Evolutionary conservation across 2,329 filamentous ascomycete species (phyloP), one percentile per base, ranked within the genome.

Genomic region (Trichoderma sp.): DNA sequence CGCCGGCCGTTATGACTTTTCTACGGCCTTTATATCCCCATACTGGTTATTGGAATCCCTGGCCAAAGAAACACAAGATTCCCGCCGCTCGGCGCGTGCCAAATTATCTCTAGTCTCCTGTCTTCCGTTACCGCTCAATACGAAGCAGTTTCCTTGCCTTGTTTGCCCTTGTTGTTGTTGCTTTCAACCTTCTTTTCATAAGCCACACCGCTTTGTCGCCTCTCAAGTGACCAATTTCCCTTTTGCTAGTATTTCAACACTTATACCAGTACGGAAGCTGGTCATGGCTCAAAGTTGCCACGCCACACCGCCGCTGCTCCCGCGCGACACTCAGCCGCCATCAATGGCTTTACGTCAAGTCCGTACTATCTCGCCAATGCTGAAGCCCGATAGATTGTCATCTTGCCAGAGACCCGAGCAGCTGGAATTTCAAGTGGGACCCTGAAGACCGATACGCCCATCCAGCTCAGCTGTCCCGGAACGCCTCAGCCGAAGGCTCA

Each of bases 41-140:
- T 24, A 24, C 26, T 30, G 21, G n/a, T 13, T n/a, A 13, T 4
- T n/a, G 10, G n/a, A 26, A 24, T 10, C n/a, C 51, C 58, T 59
- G 39, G 37, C 28, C 49, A 11, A 51, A 59, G 59, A 39, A 34
- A 14, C 21, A 43, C 49, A 56, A 39, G n/a, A 37, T 59, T 59
- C 54, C 54, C 64, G 18, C 54, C 52, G 54, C 49, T 43, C 58
- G 64, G 39, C 58, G 64, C 30, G 37, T 66, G 32, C 56, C 63
- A 58, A 7, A 46, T 66, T 21, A 34, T 30, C 63, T 51, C 39
- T 49, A 59, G 64, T 13, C 21, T 51, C 43, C 26, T 21, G 43
- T 37, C 39, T 51, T 66, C 39, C 64, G 37, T 54, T 34, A 59
- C 28, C 54, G 58, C 64, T 46, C n/a, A 49, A 49, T 30, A 37